Percentiles rank a stretch among this genome's conserved stretches.
phyloP scores from a whole-genome alignment of 2,329 filamentous ascomycete species.

The Xylariaceae sp. region DNA sequence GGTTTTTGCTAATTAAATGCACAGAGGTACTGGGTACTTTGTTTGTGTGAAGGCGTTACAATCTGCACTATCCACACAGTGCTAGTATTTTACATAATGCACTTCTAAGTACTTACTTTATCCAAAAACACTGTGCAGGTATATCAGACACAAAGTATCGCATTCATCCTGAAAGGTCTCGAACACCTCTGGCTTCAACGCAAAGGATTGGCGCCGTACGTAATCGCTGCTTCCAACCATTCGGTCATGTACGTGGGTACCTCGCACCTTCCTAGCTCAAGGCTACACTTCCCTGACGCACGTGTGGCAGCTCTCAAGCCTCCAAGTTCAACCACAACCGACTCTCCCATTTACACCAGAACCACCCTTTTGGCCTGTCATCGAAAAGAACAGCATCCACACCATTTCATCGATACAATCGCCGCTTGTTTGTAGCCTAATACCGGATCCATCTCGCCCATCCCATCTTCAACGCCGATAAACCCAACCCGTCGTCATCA shows the following conservation, averaged over 20 bases:
- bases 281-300: conserved; percentile 29
- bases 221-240: background rate
- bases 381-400: background rate
- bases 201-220: background rate
- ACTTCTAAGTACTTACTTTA: no score
- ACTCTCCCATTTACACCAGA: conserved; percentile 2
- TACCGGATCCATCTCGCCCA: background rate
- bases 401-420: background rate
- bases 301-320: conserved; percentile 20
- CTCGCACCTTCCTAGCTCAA: conserved; percentile 16
- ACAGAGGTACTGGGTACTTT: background rate
- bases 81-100: no score
- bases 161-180: background rate
- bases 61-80: no score
- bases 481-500: conserved; percentile 40
- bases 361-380: background rate
- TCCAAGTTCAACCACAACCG: conserved; percentile 9
- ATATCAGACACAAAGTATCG: background rate
- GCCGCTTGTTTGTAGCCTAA: background rate
- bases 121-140: background rate
- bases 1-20: background rate
- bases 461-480: conserved; percentile 1
- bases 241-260: background rate
- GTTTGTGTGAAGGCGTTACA: no score
- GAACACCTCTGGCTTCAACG: no score